A percentile compares a stretch with the other conserved stretches of the same genome.
Evolutionary conservation across 148 eudicot genomes (phyloP).

Genomic region (Arbutus unedo): DNA sequence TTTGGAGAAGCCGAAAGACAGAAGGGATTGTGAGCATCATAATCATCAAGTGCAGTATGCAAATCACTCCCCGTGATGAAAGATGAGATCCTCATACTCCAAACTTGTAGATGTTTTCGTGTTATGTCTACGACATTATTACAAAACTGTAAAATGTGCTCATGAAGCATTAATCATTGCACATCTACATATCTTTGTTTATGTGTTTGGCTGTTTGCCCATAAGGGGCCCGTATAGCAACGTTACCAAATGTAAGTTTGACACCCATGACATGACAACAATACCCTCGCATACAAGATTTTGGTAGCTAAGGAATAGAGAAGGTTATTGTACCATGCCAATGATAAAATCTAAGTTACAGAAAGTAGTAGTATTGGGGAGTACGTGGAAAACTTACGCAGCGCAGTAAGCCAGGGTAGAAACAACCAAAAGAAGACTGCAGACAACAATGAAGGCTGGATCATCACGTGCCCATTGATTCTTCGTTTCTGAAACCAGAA

Average conservation of each 20-base stretch:
- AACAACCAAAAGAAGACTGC: conserved; percentile 82
- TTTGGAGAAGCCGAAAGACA: neutral
- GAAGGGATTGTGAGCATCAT: neutral
- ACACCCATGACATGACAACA: neutral
- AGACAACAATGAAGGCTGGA: conserved; percentile 97
- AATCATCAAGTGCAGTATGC: neutral
- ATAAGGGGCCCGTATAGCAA: neutral
- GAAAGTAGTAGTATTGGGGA: neutral
- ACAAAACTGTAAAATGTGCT: neutral
- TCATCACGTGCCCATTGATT: conserved; percentile 99
- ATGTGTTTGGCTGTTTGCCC: neutral
- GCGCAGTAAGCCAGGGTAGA: conserved; percentile 85
- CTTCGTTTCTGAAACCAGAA: conserved; percentile 76
- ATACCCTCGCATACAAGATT: neutral
- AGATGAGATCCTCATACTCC: neutral
- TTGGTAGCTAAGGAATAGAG: neutral
- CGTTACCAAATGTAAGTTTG: neutral
- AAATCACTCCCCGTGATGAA: neutral
- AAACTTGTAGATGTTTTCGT: neutral
- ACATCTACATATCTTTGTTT: neutral
- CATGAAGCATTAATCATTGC: neutral
- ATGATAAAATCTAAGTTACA: neutral
- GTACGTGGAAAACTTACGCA: conserved; percentile 65
- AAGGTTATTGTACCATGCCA: neutral
- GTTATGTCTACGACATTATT: neutral